Evolutionary conservation across 495 filamentous ascomycete species (phyloP), one percentile per base, ranked within the genome.

Genomic region (Hypomontagnella monticulosa): DNA sequence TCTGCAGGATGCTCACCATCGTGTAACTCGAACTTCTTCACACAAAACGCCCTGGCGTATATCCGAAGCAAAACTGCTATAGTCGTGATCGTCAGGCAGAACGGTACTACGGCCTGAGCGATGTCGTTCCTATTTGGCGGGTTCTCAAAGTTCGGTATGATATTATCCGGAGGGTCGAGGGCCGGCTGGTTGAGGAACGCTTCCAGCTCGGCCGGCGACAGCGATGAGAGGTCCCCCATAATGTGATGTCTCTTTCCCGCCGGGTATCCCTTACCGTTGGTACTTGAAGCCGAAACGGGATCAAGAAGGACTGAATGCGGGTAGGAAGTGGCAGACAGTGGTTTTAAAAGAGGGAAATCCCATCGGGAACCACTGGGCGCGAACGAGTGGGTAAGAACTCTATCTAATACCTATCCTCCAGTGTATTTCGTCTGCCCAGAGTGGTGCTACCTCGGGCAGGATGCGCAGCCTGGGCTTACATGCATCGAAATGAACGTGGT

Each of bases 121-220:
- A 71, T 55, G 7, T 55, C 47, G 41, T 75, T 75, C 37, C 55
- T 48, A 34, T 75, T 76, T 5, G 60, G 59, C 36, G 69, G 69
- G 19, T 73, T 57, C n/a, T 62, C 68, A 32, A 73, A 69, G 19
- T 69, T 66, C 9, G 74, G 52, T 37, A 54, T 61, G 11, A 71
- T 49, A 49, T 51, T 57, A 2, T 50, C 43, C 51, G 74, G 74
- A 16, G 72, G 68, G 11, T 41, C 33, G 19, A 73, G 54, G n/a
- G 71, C 72, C 8, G 74, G 72, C 11, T 47, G 50, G 42, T 71
- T 54, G 20, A 71, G 66, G 27, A 57, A 53, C 15, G 33, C 23
- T n/a, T 68, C 36, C 57, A 52, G 33, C 38, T 61, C n/a, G 30
- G 47, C 50, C 38, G 69, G 57, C 9, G 65, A 49, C 16, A 58